Conservation (phyloP, 805 yeast species). For the Candida schatavii region DNA sequence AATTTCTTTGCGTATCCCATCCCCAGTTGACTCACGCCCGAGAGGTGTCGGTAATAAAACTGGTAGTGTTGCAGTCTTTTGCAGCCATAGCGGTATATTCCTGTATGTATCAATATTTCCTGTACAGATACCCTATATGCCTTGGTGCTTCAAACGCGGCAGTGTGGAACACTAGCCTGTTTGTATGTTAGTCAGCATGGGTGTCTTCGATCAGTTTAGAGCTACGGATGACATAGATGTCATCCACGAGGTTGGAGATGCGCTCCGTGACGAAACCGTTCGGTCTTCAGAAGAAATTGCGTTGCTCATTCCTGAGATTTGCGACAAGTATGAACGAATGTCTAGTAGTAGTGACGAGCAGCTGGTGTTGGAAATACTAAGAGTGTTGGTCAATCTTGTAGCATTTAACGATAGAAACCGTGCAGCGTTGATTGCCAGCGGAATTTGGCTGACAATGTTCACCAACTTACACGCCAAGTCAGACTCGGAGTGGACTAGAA, state of each 20-base stretch:
- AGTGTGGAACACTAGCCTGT: too few species aligned
- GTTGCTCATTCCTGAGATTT: not conserved
- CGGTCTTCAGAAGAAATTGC: not conserved
- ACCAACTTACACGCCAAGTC: conserved; percentile 2
- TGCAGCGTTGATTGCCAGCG: conserved; percentile 1
- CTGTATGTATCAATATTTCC: too few species aligned
- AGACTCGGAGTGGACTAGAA: not conserved
- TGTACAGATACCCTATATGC: too few species aligned
- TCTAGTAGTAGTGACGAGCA: too few species aligned
- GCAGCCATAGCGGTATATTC: too few species aligned
- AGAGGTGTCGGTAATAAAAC: too few species aligned
- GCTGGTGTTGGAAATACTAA: conserved; percentile 18
- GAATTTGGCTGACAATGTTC: conserved; percentile 18
- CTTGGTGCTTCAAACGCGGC: too few species aligned
- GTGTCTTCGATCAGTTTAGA: too few species aligned
- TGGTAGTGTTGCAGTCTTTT: too few species aligned
- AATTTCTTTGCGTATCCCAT: too few species aligned
- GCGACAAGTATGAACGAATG: not conserved
- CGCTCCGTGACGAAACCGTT: not conserved
- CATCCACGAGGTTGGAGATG: not conserved
- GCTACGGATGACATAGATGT: not conserved
- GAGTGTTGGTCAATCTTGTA: conserved; percentile 32
- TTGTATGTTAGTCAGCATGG: too few species aligned
- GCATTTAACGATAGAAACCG: conserved; percentile 28
- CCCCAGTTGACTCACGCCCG: too few species aligned